Evolutionary conservation across 768 basidiomycete genomes (phyloP), one percentile per base, ranked within the genome.

Genomic region (Atractiella rhizophila): DNA sequence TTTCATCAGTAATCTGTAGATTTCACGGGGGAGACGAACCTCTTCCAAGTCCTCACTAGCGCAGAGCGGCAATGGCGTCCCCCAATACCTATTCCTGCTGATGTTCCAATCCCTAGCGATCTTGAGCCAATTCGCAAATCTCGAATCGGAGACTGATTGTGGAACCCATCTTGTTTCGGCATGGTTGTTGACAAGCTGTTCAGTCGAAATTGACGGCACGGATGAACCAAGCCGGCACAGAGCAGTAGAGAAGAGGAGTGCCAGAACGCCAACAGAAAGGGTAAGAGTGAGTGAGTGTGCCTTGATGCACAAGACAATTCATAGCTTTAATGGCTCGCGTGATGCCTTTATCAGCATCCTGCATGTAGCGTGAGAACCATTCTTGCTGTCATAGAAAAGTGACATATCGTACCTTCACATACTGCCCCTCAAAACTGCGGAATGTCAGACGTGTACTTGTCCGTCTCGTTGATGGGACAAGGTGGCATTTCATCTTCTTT

Each of bases 91-190:
- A 64, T 96, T 96, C 47, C 91, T 70, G n/a, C 86, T 91, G 48
- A 98, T 68, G 56, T 94, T 96, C 91, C 91, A 98, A 56, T 98
- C 91, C 18, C 86, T 70, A n/a, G 91, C 91, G 58, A 88, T 94
- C 35, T 77, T 75, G 37, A 98, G 66, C 91, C 91, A 98, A 58
- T 82, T 86, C 18, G 83, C 85, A 56, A 98, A 98, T 26, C 88
- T 68, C 49, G 75, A 71, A 44, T 94, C 86, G 5, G 85, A 80
- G 34, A 96, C 74, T 46, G 62, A 67, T 53, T 81, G 74, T 9
- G 91, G 91, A 2, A 98, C 91, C n/a, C 91, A 98, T 60, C 78
- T 63, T 6, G 91, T 98, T 50, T 69, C 67, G 55, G 75, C 67
- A 60, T 98, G 96, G 60, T 91, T 86, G 23, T 68, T 65, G 5